Evolutionary conservation across 225 moss, liverwort and hornwort species (phyloP).

Genomic region (Sphagnum tenellum): DNA sequence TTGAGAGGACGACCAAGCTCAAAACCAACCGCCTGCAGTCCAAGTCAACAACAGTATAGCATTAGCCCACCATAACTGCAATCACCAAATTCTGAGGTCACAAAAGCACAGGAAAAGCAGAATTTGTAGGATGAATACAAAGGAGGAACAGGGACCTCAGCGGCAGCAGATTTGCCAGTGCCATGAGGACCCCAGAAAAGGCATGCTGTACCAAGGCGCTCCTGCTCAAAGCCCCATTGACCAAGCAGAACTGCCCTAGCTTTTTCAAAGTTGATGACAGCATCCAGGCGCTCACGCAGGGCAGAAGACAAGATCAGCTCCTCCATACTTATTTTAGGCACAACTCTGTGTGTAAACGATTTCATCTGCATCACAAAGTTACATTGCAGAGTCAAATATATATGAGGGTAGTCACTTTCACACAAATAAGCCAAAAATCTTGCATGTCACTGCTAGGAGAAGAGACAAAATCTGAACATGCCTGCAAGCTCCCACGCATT

Average conservation of each 20-base stretch:
- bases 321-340: conserved; percentile 55
- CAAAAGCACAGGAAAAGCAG: not conserved
- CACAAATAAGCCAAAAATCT: not conserved
- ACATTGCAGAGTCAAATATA: too few relatives aligned
- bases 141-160: conserved; percentile 21
- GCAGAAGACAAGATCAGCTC: conserved; percentile 29
- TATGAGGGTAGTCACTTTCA: too few relatives aligned
- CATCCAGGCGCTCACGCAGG: conserved; percentile 47
- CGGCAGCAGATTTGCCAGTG: conserved; percentile 49
- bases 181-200: conserved; percentile 60
- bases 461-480: not conserved
- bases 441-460: not conserved
- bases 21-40: conserved; percentile 46
- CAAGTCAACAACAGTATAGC: not conserved
- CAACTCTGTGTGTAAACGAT: conserved; percentile 51
- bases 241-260: conserved; percentile 52
- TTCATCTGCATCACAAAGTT: conserved; percentile 31
- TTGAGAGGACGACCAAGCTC: conserved; percentile 63
- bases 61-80: too few relatives aligned
- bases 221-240: conserved; percentile 58
- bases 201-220: conserved; percentile 49
- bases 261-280: conserved; percentile 44
- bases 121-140: not conserved
- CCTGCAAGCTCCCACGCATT: conserved; percentile 64
- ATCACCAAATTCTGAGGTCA: too few relatives aligned